Evolutionary conservation across 305 asterid genomes (phyloP).

Genomic region (Stenogyne calaminthoides): DNA sequence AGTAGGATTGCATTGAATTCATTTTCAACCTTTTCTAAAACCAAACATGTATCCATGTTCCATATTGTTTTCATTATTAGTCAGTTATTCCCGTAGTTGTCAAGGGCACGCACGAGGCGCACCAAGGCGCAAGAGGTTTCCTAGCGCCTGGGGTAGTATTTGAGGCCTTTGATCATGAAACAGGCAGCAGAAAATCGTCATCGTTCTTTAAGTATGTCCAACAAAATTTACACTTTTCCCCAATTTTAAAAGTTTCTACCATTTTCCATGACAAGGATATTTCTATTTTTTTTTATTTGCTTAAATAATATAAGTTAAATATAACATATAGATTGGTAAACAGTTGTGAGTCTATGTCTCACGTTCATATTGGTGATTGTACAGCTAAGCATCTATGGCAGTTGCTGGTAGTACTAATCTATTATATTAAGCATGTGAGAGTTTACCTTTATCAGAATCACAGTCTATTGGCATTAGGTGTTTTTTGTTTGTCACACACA

Average conservation of each 20-base stretch:
- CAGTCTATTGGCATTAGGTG: constrained; percentile 1
- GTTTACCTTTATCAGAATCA: background rate
- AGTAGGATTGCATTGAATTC: background rate
- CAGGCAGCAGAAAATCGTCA: background rate
- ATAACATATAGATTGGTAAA: constrained; percentile 10
- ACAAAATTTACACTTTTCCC: constrained; percentile 1
- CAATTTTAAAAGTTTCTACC: background rate
- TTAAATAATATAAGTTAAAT: constrained; percentile 9
- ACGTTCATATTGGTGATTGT: background rate
- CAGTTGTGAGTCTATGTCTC: background rate
- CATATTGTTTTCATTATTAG: constrained; percentile 1
- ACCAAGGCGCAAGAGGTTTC: too few species aligned
- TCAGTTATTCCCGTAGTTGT: background rate
- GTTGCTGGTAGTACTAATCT: constrained; percentile 12
- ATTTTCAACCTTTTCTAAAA: background rate
- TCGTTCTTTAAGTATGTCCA: background rate
- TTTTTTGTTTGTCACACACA: background rate
- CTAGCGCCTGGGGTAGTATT: too few species aligned
- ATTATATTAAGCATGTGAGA: background rate
- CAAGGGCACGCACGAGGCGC: too few species aligned
- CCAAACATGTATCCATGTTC: background rate
- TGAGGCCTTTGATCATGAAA: background rate
- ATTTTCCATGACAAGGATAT: background rate
- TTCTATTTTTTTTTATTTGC: constrained; percentile 8
- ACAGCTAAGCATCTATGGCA: constrained; percentile 17